Evolutionary conservation across 2,329 filamentous ascomycete species (phyloP).

Genomic region (Pseudogymnoascus pannorum): DNA sequence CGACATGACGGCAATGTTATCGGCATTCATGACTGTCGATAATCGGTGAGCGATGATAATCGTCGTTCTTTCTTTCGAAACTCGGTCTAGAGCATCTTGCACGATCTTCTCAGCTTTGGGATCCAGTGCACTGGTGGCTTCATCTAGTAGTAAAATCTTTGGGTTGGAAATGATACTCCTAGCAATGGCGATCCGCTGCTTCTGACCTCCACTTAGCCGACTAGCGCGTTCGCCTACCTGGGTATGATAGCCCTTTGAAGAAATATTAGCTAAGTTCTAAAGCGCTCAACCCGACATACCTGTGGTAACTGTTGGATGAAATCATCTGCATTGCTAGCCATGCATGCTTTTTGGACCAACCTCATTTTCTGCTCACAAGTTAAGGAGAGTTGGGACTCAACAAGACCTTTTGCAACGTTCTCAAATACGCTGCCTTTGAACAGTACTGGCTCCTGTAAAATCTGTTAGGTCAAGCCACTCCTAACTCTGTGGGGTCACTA

Average conservation of each 20-base stretch:
- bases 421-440: conserved; percentile 32
- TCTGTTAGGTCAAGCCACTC: background rate
- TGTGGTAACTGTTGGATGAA: conserved; percentile 43
- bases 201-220: conserved; percentile 60
- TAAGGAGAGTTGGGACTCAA: conserved; percentile 22
- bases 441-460: conserved; percentile 32
- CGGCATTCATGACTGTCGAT: conserved; percentile 6
- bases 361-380: conserved; percentile 30
- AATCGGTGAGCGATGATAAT: conserved; percentile 51
- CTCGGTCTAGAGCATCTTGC: conserved; percentile 44
- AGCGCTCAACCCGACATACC: conserved; percentile 40
- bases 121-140: conserved; percentile 53
- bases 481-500: background rate
- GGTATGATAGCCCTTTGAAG: conserved; percentile 42
- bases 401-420: conserved; percentile 44
- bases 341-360: conserved; percentile 41
- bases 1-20: conserved; percentile 3
- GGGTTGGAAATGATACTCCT: conserved; percentile 55
- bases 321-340: conserved; percentile 45
- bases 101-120: conserved; percentile 40
- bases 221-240: conserved; percentile 60
- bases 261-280: background rate
- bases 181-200: conserved; percentile 59
- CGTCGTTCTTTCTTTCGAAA: conserved; percentile 50
- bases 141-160: conserved; percentile 55